phyloP scores from a whole-genome alignment of 1,284 basidiomycete species.

The Tetrapyrgos nigripes region DNA sequence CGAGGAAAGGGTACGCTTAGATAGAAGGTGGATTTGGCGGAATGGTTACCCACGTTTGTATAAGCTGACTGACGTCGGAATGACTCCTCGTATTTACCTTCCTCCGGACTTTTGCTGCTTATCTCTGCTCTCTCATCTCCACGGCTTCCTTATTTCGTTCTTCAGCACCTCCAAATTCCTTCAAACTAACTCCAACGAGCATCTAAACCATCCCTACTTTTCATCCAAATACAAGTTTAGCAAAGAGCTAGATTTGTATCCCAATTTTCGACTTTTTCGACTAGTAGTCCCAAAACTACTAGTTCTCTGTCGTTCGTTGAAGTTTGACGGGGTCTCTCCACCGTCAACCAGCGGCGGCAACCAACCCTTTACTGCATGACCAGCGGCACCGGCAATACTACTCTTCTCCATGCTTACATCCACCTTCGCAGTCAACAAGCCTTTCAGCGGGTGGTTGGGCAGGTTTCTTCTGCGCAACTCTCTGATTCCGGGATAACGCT shows the following conservation, averaged over 20 bases:
- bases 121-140: too few relatives aligned
- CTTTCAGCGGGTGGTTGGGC: conserved; percentile 79
- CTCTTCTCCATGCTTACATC: conserved; percentile 81
- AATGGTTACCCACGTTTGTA: too few relatives aligned
- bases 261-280: background rate
- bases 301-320: background rate
- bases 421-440: conserved; percentile 79
- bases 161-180: too few relatives aligned
- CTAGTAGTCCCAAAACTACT: background rate
- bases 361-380: conserved; percentile 22
- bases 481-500: conserved; percentile 40
- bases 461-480: conserved; percentile 32
- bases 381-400: conserved; percentile 44
- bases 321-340: background rate
- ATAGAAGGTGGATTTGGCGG: too few relatives aligned
- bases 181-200: too few relatives aligned
- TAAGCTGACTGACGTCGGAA: too few relatives aligned
- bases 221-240: background rate
- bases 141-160: too few relatives aligned
- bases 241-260: background rate
- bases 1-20: too few relatives aligned
- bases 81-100: too few relatives aligned
- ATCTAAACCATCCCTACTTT: too few relatives aligned
- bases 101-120: too few relatives aligned
- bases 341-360: background rate